A percentile compares a stretch with the other conserved stretches of the same genome.
These are phyloP conservation scores for Malbranchea zuffiana DNA, from an alignment of 2,329 filamentous ascomycete genomes.

Conservation along the genomic window DNA sequence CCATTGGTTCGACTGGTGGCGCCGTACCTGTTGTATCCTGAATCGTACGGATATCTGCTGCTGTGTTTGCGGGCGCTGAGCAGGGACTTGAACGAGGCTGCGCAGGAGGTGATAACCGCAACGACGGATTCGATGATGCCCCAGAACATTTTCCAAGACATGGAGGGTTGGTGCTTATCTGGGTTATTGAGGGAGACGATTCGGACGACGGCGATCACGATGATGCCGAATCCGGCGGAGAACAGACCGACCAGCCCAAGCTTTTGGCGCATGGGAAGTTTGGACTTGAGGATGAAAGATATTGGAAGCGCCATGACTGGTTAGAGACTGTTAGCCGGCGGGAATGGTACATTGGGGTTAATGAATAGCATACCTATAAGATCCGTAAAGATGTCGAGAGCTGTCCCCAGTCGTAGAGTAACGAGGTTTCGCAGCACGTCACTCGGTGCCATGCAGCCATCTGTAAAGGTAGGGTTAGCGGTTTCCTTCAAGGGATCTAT, in stretches of 20 bases:
- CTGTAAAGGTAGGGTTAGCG: conserved; percentile 1
- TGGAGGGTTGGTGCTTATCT: conserved; percentile 2
- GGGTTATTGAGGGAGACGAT: conserved; percentile 3
- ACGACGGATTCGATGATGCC: conserved; percentile 10
- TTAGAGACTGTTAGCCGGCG: background rate
- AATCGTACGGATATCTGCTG: background rate
- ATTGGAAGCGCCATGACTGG: conserved; percentile 11
- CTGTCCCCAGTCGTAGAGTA: conserved; percentile 7
- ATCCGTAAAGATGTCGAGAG: conserved; percentile 11
- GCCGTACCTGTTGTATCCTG: background rate
- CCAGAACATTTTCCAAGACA: conserved; percentile 12
- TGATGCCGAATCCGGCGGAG: conserved; percentile 6
- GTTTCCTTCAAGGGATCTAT: background rate
- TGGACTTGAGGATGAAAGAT: conserved; percentile 8
- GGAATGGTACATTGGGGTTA: background rate
- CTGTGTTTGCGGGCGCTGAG: conserved; percentile 2
- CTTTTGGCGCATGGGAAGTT: conserved; percentile 10
- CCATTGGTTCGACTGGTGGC: background rate
- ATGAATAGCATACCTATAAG: conserved; percentile 7
- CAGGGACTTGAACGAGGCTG: conserved; percentile 11
- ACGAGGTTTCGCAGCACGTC: conserved; percentile 3
- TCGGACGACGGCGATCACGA: conserved; percentile 9
- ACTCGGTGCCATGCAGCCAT: conserved; percentile 4
- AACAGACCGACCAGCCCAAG: conserved; percentile 9
- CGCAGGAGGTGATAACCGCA: conserved; percentile 11